Evolutionary conservation across 345 rosid genomes (phyloP).

Genomic region (Aurinia saxatilis): DNA sequence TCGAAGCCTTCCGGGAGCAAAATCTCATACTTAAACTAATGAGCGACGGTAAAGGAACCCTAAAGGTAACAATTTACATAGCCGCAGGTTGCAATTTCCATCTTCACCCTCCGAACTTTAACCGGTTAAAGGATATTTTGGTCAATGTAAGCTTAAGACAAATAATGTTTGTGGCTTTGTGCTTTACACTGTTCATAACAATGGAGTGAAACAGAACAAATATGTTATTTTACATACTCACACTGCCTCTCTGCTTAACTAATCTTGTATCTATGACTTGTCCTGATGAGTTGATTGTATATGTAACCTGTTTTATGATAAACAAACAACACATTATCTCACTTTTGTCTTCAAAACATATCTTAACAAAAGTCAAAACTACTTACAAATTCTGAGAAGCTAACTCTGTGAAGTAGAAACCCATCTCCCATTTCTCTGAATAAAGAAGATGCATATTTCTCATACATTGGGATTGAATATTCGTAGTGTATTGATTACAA

Average conservation of each 20-base stretch:
- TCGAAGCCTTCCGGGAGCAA: slow-evolving; percentile 28
- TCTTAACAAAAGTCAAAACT: neutral
- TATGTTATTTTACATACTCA: too few relatives aligned
- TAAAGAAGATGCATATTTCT: neutral
- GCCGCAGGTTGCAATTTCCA: too few relatives aligned
- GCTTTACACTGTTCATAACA: too few relatives aligned
- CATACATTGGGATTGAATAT: neutral
- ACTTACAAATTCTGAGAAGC: slow-evolving; percentile 55
- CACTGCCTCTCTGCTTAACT: slow-evolving; percentile 40
- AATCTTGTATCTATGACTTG: slow-evolving; percentile 35
- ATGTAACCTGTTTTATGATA: slow-evolving; percentile 43
- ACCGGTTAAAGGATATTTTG: too few relatives aligned
- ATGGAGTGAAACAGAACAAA: too few relatives aligned
- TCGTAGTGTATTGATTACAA: neutral
- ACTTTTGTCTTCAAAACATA: neutral
- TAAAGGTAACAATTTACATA: too few relatives aligned
- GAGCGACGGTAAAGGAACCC: too few relatives aligned
- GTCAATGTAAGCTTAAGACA: too few relatives aligned
- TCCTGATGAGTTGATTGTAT: slow-evolving; percentile 43
- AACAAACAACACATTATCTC: neutral
- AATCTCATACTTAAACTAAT: too few relatives aligned
- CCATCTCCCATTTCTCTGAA: slow-evolving; percentile 51
- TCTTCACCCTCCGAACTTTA: too few relatives aligned
- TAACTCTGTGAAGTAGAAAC: slow-evolving; percentile 71
- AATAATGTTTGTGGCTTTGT: too few relatives aligned